Percentiles rank a stretch among this genome's conserved stretches.
These are phyloP conservation scores for Aspergillus transmontanensis DNA, from an alignment of 2,329 filamentous ascomycete genomes.

Conservation along the genomic window DNA sequence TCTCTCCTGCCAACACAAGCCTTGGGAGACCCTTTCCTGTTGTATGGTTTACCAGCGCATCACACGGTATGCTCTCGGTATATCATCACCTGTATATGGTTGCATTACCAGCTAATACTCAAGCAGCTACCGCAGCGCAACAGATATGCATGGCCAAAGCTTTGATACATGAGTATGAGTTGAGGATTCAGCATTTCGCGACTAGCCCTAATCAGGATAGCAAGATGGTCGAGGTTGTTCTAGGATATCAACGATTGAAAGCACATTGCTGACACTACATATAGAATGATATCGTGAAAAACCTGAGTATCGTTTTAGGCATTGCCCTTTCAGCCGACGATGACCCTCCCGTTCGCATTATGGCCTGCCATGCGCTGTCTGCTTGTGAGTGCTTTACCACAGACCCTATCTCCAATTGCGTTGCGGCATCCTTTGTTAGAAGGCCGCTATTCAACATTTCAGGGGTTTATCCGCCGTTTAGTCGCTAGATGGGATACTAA, in stretches of 20 bases:
- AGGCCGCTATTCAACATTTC: neutral
- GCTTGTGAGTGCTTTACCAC: conserved; percentile 27
- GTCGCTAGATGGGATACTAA: neutral
- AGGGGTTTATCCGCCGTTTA: neutral
- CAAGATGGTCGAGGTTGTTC: conserved; percentile 27
- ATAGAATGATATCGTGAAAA: conserved; percentile 29
- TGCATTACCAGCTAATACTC: neutral
- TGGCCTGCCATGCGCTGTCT: conserved; percentile 37
- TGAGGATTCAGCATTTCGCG: conserved; percentile 17
- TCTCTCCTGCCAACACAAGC: conserved; percentile 28
- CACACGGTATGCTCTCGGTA: conserved; percentile 30
- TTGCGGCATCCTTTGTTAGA: neutral
- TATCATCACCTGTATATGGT: neutral
- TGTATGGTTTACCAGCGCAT: conserved; percentile 35
- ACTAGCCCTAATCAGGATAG: conserved; percentile 18
- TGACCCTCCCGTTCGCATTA: conserved; percentile 35
- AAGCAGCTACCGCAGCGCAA: conserved; percentile 34
- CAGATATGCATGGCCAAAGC: conserved; percentile 38
- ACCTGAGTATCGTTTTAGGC: conserved; percentile 35
- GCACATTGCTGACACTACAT: neutral
- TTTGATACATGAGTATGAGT: conserved; percentile 28
- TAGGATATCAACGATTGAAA: conserved; percentile 12
- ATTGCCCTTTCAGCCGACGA: conserved; percentile 37
- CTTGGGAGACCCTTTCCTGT: conserved; percentile 35
- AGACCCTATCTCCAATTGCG: neutral